These are phyloP conservation scores for Lasiodiplodia citricola DNA, from an alignment of 2,329 filamentous ascomycete species.

Conservation along the genomic window DNA sequence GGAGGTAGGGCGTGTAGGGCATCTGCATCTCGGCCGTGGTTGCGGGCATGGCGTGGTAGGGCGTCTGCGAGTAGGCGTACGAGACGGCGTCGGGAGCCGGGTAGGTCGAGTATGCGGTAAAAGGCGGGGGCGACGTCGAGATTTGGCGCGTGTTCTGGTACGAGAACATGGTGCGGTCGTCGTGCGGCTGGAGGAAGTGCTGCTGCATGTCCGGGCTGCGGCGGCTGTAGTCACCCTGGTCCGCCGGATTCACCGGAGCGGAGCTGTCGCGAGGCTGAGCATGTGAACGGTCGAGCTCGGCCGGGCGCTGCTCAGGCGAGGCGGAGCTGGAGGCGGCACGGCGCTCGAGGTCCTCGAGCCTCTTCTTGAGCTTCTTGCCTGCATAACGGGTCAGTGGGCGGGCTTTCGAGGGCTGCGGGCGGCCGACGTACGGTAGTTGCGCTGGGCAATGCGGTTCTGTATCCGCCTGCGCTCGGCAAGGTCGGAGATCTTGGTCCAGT, in stretches of 20 bases:
- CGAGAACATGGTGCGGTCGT: constrained; percentile 70
- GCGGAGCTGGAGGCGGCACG: constrained; percentile 69
- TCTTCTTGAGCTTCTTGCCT: constrained; percentile 94
- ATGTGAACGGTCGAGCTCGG: constrained; percentile 54
- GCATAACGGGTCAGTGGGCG: constrained; percentile 25
- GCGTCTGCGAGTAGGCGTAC: constrained; percentile 59
- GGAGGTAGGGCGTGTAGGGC: constrained; percentile 62
- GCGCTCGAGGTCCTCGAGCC: constrained; percentile 82
- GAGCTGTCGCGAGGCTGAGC: constrained; percentile 44
- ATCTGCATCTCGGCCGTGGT: constrained; percentile 45
- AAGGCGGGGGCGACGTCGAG: constrained; percentile 74
- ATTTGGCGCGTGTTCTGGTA: constrained; percentile 70
- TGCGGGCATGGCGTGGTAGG: constrained; percentile 46
- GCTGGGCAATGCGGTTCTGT: constrained; percentile 96
- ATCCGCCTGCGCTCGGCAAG: constrained; percentile 91
- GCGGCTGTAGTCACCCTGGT: constrained; percentile 35
- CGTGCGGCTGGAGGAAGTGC: constrained; percentile 64
- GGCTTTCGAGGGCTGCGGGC: neutral
- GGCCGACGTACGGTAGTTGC: constrained; percentile 84
- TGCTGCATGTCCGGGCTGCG: constrained; percentile 57
- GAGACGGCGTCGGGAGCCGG: constrained; percentile 69
- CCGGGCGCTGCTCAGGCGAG: constrained; percentile 64
- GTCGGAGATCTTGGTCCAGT: constrained; percentile 99
- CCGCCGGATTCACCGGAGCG: constrained; percentile 40
- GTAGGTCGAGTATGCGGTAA: constrained; percentile 68